Percentiles rank a stretch among this genome's conserved stretches.
Conservation (phyloP, 371 early-diverging fungal genomes). For the Cladochytrium tenue region DNA sequence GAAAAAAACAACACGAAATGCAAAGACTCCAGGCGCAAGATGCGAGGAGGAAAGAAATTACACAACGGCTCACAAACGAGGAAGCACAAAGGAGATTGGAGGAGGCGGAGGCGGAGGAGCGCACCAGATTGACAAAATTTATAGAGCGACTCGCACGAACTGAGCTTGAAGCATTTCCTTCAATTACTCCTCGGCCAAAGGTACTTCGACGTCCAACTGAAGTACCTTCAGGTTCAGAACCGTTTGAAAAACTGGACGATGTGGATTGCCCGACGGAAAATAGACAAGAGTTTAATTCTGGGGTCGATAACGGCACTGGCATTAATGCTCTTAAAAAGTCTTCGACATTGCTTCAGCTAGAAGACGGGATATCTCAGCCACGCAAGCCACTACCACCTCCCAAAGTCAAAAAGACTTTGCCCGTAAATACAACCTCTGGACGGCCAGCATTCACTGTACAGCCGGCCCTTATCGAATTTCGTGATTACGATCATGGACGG, state of each 20-base stretch:
- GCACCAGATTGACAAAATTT: conserved; percentile 2
- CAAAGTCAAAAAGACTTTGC: not conserved
- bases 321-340: not conserved
- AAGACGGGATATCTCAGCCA: not conserved
- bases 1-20: conserved; percentile 6
- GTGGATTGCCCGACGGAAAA: not conserved
- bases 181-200: not conserved
- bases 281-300: not conserved
- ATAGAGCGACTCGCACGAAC: conserved; percentile 15
- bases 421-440: not conserved
- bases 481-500: conserved; percentile 33
- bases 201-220: not conserved
- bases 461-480: conserved; percentile 25
- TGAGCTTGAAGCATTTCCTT: conserved; percentile 14
- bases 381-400: conserved; percentile 10
- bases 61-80: conserved; percentile 17
- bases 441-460: conserved; percentile 25
- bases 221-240: not conserved
- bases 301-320: not conserved
- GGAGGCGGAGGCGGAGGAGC: not conserved
- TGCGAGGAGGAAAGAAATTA: conserved; percentile 15
- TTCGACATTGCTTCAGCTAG: not conserved
- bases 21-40: too few relatives aligned
- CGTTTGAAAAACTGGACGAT: not conserved
- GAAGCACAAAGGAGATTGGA: conserved; percentile 8